A percentile compares a stretch with the other conserved stretches of the same genome.
These are phyloP conservation scores for Ceratobasidium sp. DNA, from an alignment of 1,284 basidiomycete species.

Conservation along the genomic window DNA sequence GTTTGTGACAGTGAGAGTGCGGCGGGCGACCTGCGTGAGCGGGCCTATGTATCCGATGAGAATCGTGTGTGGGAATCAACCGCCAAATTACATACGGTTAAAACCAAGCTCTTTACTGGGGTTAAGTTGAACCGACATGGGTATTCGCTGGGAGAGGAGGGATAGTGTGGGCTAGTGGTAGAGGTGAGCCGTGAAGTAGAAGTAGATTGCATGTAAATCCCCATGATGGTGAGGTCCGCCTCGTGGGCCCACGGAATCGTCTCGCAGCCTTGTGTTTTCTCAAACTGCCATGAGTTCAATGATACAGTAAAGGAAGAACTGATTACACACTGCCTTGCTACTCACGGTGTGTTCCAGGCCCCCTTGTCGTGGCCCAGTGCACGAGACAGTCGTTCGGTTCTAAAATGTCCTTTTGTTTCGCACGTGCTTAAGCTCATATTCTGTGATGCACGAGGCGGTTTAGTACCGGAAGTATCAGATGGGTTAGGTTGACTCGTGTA, in stretches of 20 bases:
- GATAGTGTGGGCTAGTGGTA: conserved; percentile 8
- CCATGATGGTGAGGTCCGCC: conserved; percentile 9
- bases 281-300: no score
- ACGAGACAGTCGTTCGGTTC: no score
- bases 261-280: neutral
- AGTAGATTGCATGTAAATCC: conserved; percentile 33
- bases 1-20: conserved; percentile 87
- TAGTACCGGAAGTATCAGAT: no score
- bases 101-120: conserved; percentile 64
- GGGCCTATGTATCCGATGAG: conserved; percentile 72
- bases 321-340: no score
- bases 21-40: conserved; percentile 90
- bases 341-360: no score
- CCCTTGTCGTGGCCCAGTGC: no score
- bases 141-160: neutral
- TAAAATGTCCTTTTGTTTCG: no score
- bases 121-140: conserved; percentile 60
- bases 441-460: no score
- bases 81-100: conserved; percentile 57
- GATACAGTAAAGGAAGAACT: neutral
- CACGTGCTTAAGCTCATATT: no score
- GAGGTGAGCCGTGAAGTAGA: no score
- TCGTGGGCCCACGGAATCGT: conserved; percentile 4
- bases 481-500: no score
- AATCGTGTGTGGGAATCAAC: neutral